Evolutionary conservation across 805 yeast species (phyloP).

Genomic region (Wickerhamiella sorbophila): DNA sequence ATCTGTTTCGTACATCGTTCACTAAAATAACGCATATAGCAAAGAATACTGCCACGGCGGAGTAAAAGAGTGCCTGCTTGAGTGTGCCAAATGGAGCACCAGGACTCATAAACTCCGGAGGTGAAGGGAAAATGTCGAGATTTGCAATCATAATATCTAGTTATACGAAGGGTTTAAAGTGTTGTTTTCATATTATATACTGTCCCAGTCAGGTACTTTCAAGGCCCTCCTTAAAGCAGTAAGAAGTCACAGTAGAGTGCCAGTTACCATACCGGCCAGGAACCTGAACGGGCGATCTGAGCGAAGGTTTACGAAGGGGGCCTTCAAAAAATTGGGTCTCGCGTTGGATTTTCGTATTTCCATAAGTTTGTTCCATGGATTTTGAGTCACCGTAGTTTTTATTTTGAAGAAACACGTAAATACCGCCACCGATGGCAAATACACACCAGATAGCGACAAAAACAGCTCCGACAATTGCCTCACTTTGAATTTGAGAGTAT

Average conservation of each 20-base stretch:
- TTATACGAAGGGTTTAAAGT: too few relatives aligned
- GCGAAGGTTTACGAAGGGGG: not conserved
- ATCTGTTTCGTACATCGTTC: too few relatives aligned
- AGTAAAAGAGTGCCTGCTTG: too few relatives aligned
- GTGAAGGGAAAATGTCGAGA: too few relatives aligned
- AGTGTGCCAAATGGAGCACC: too few relatives aligned
- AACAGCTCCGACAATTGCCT: constrained; percentile 10
- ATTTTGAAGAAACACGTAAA: not conserved
- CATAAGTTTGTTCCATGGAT: not conserved
- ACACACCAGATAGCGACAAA: constrained; percentile 13
- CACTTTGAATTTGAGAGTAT: constrained; percentile 7
- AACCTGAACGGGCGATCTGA: not conserved
- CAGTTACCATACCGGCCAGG: not conserved
- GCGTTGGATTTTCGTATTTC: not conserved
- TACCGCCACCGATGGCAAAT: constrained; percentile 5
- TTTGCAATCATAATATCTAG: too few relatives aligned
- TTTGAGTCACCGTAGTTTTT: not conserved
- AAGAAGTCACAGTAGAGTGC: not conserved
- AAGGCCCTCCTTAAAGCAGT: too few relatives aligned
- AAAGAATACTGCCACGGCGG: too few relatives aligned
- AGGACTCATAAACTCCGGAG: too few relatives aligned
- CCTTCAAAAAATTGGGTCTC: not conserved
- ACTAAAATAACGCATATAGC: too few relatives aligned
- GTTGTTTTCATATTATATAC: too few relatives aligned
- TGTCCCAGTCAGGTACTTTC: too few relatives aligned